A percentile compares a stretch with the other conserved stretches of the same genome.
Conservation (phyloP, 768 basidiomycete genomes). For the Phylloporus scabripes region DNA sequence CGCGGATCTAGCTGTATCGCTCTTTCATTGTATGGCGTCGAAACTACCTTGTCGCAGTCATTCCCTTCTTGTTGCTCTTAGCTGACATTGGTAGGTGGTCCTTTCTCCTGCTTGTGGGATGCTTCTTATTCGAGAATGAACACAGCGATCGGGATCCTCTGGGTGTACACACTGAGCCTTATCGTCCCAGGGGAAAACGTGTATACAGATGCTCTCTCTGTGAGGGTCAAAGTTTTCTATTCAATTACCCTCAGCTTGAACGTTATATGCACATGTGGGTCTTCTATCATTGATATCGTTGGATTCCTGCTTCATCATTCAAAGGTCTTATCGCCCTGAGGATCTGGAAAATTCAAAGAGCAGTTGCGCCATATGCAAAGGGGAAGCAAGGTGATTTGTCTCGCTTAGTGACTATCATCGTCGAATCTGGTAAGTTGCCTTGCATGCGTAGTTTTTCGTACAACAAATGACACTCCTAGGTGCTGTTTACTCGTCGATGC, state of each 20-base stretch:
- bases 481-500: conserved; percentile 1
- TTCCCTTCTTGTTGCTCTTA: neutral
- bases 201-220: neutral
- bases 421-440: neutral
- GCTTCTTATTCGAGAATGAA: neutral
- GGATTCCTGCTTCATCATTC: neutral
- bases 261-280: conserved; percentile 1
- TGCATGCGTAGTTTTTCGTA: neutral
- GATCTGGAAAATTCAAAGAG: conserved; percentile 2
- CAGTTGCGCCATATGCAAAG: neutral
- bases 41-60: neutral
- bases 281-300: neutral
- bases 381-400: neutral
- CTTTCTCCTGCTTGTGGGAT: neutral
- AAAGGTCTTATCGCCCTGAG: conserved; percentile 1
- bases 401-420: neutral
- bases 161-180: conserved; percentile 3
- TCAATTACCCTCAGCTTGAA: conserved; percentile 1
- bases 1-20: neutral
- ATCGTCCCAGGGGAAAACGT: neutral
- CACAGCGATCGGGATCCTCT: conserved; percentile 1
- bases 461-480: neutral
- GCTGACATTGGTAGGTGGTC: neutral
- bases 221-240: conserved; percentile 1
- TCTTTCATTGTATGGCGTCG: conserved; percentile 2